Conservation (phyloP, 257 asterid genomes). For the Nicotiana otophora region DNA sequence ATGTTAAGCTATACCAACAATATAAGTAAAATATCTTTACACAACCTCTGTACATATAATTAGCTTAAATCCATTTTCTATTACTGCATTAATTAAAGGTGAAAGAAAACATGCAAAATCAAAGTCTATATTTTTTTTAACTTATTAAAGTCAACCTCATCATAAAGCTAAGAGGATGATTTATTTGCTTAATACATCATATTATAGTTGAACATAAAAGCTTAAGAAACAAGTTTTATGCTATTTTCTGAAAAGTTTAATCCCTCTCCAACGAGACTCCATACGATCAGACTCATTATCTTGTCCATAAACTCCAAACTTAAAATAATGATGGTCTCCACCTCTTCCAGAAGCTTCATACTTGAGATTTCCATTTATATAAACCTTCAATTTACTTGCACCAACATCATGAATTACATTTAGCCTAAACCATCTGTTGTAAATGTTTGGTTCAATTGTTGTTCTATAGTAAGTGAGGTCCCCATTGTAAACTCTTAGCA, state of each 20-base stretch:
- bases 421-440: conserved; percentile 24
- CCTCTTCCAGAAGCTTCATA: conserved; percentile 20
- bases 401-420: conserved; percentile 35
- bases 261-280: conserved; percentile 35
- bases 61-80: no score
- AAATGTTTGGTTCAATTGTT: conserved; percentile 15
- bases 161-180: neutral
- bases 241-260: conserved; percentile 24
- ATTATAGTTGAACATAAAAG: neutral
- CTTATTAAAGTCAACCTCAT: neutral
- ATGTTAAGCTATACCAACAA: no score
- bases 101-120: neutral
- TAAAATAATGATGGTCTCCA: conserved; percentile 25
- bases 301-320: conserved; percentile 37
- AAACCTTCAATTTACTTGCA: conserved; percentile 13
- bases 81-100: neutral
- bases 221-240: neutral
- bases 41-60: no score
- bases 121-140: neutral
- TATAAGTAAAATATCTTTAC: no score
- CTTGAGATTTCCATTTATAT: conserved; percentile 18
- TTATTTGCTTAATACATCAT: neutral
- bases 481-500: conserved; percentile 28
- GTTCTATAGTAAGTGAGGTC: conserved; percentile 17
- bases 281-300: conserved; percentile 21